Conservation (phyloP, 2,329 filamentous ascomycete genomes). For the Tothia fuscella region DNA sequence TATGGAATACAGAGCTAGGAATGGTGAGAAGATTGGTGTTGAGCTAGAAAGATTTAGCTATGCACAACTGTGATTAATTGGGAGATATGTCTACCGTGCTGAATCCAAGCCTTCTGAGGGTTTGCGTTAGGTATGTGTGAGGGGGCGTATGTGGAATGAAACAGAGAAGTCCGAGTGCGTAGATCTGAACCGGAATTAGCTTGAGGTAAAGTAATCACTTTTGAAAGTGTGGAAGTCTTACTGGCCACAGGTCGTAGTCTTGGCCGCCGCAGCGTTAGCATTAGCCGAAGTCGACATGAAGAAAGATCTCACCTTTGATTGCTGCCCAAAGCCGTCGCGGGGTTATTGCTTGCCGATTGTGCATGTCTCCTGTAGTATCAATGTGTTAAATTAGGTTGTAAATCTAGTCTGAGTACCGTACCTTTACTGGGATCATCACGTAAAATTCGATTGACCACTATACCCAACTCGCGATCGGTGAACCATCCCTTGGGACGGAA, state of each 20-base stretch:
- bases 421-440: conserved; percentile 18
- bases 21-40: conserved; percentile 14
- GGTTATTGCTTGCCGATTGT: conserved; percentile 18
- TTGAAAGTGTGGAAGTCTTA: conserved; percentile 22
- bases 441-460: conserved; percentile 18
- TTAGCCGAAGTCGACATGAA: too few species aligned
- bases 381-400: neutral
- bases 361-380: conserved; percentile 13
- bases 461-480: conserved; percentile 15
- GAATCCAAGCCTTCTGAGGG: conserved; percentile 16
- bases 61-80: neutral
- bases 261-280: too few species aligned
- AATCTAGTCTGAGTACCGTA: neutral
- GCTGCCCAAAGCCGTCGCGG: conserved; percentile 16
- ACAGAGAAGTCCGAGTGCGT: conserved; percentile 17
- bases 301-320: too few species aligned
- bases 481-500: conserved; percentile 24
- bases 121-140: conserved; percentile 17
- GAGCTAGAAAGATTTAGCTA: conserved; percentile 10
- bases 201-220: conserved; percentile 40
- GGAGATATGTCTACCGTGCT: conserved; percentile 12
- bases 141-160: conserved; percentile 16
- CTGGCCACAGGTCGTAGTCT: conserved; percentile 18
- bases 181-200: conserved; percentile 35
- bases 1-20: conserved; percentile 12